Conservation (phyloP, 2,329 filamentous ascomycete species). For the Cryphonectria nitschkei region DNA sequence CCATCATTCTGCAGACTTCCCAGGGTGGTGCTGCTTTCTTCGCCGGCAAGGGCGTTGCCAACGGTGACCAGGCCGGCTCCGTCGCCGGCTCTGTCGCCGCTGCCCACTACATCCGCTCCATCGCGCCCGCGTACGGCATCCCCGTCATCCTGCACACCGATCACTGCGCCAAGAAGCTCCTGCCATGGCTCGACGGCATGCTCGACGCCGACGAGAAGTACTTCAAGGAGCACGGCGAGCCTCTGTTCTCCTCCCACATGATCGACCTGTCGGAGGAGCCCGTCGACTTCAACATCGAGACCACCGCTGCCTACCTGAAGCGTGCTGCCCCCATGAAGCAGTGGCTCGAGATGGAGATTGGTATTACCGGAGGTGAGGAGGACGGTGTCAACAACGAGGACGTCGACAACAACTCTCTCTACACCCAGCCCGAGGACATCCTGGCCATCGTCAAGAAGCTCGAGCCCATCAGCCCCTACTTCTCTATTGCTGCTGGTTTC, state of each 20-base stretch:
- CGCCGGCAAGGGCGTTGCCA: conserved; percentile 85
- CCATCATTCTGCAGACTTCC: conserved; percentile 90
- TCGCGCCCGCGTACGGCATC: conserved; percentile 85
- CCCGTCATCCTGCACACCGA: conserved; percentile 96
- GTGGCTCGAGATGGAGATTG: conserved; percentile 97
- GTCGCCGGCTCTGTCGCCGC: conserved; percentile 86
- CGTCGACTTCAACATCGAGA: conserved; percentile 88
- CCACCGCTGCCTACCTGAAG: conserved; percentile 91
- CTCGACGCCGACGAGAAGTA: conserved; percentile 90
- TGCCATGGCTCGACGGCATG: conserved; percentile 97
- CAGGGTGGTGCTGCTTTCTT: conserved; percentile 95
- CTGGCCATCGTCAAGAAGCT: conserved; percentile 88
- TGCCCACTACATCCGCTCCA: conserved; percentile 88
- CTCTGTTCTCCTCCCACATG: conserved; percentile 97
- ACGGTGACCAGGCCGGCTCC: conserved; percentile 81
- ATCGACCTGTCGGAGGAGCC: conserved; percentile 94
- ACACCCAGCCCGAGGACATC: conserved; percentile 98
- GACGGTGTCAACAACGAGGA: conserved; percentile 98
- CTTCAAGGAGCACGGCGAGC: conserved; percentile 91
- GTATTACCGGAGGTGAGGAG: conserved; percentile 96
- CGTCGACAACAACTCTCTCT: conserved; percentile 94
- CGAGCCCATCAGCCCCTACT: conserved; percentile 86
- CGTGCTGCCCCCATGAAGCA: conserved; percentile 96
- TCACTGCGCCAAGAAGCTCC: conserved; percentile 99
- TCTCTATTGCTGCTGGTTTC: conserved; percentile 97